These are phyloP conservation scores for Bifiguratus adelaidae DNA, from an alignment of 192 early-diverging fungal genomes.

Conservation along the genomic window DNA sequence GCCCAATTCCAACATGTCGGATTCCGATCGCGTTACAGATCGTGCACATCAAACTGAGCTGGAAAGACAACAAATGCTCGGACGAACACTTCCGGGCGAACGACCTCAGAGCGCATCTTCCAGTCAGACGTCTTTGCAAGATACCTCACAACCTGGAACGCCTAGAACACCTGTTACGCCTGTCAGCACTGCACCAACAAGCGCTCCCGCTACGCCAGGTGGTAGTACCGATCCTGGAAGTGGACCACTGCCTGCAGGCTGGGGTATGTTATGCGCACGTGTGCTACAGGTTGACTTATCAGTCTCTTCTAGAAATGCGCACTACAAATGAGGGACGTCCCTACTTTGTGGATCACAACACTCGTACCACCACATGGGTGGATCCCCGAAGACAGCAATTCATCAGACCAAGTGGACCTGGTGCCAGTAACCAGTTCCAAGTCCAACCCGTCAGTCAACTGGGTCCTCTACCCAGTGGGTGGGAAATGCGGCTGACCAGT, in stretches of 20 bases:
- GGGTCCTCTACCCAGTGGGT: conserved; percentile 89
- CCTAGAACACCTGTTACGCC: conserved; percentile 1
- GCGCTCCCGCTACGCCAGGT: neutral
- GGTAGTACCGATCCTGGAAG: neutral
- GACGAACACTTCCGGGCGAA: conserved; percentile 72
- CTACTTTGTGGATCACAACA: conserved; percentile 90
- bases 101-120: conserved; percentile 18
- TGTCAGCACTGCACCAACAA: neutral
- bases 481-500: conserved; percentile 97
- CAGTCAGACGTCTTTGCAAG: conserved; percentile 14
- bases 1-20: conserved; percentile 19
- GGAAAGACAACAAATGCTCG: conserved; percentile 72
- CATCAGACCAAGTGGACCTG: conserved; percentile 38
- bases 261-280: neutral
- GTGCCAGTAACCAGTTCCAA: conserved; percentile 47
- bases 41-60: conserved; percentile 47
- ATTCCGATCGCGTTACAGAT: conserved; percentile 28
- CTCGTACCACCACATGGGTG: conserved; percentile 84
- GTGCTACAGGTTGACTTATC: too few relatives aligned
- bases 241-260: neutral
- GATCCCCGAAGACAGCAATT: conserved; percentile 70
- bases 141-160: conserved; percentile 6
- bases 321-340: conserved; percentile 69
- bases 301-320: conserved; percentile 66
- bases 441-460: conserved; percentile 67